Evolutionary conservation across 108 stramenopile species (phyloP), one percentile per base, ranked within the genome.

Genomic region (Cyclotella choctawhatcheeana): DNA sequence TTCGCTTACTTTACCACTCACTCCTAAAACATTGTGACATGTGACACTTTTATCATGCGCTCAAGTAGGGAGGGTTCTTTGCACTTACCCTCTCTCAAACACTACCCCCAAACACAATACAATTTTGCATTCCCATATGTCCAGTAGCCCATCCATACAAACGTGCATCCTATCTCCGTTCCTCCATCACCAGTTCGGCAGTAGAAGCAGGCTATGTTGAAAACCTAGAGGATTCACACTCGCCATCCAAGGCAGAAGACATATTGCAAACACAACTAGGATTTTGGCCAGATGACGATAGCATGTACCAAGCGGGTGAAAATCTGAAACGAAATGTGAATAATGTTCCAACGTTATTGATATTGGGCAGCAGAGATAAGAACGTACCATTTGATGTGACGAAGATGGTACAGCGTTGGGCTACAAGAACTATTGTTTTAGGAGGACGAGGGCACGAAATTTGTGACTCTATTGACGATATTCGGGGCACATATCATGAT

Each of bases 51-150:
- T 40, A 12, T 40, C 37, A 12, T 40, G 6, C 8, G 10, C 33
- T 10, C 31, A 56, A 12, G n/a, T n/a, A 56, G 67, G 79, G 79
- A 51, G 79, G 79, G 6, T 80, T 68, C 58, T 80, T 80, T 45
- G 79, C 79, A 2, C 37, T 80, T 10, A 61, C 50, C 2, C 31
- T 80, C 2, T 68, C 33, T 10, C 65, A 67, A 66, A 31, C 43
- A 21, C 55, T 64, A 50, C 63, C 30, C 45, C 25, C 1, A 22
- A 33, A 27, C 51, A 40, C 16, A 14, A 71, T 78, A 30, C 45
- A 64, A 58, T 80, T 80, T 51, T 80, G 79, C 51, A 80, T 80
- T 32, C 73, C 73, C 29, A 51, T 80, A 4, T 74, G 73, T 44
- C 79, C 79, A 0, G 79, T 74, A 16, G 55, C 79, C 58, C 34